phyloP scores from a whole-genome alignment of 2,329 filamentous ascomycete species.

The Septoria petroselini region DNA sequence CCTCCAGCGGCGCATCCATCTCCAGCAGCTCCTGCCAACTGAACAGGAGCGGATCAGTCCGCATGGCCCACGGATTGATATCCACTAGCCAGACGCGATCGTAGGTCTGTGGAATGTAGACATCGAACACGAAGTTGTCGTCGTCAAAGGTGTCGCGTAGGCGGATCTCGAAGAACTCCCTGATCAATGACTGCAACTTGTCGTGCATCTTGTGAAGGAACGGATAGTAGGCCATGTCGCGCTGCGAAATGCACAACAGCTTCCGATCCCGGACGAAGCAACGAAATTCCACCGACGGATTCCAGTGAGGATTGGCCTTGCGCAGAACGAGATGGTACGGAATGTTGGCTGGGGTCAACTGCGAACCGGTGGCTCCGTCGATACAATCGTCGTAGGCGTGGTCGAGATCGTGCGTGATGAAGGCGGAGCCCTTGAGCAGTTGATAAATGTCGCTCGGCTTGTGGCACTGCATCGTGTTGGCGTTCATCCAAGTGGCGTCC shows the following conservation, averaged over 20 bases:
- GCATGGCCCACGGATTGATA: conserved; percentile 88
- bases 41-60: conserved; percentile 86
- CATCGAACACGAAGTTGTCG: conserved; percentile 80
- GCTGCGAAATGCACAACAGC: conserved; percentile 79
- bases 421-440: conserved; percentile 89
- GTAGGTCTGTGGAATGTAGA: conserved; percentile 77
- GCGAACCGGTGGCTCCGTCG: conserved; percentile 36
- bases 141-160: conserved; percentile 79
- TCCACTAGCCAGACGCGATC: conserved; percentile 82
- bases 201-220: conserved; percentile 70
- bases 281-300: conserved; percentile 88
- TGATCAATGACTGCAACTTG: conserved; percentile 65
- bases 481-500: conserved; percentile 87
- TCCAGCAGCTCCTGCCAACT: conserved; percentile 83
- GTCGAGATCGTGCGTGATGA: conserved; percentile 89
- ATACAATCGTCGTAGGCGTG: conserved; percentile 81
- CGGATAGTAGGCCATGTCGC: conserved; percentile 85
- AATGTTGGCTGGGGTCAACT: conserved; percentile 46
- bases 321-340: conserved; percentile 79
- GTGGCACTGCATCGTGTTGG: conserved; percentile 88
- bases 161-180: conserved; percentile 71
- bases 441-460: conserved; percentile 89
- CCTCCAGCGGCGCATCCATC: conserved; percentile 56
- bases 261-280: conserved; percentile 85
- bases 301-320: conserved; percentile 75